These are phyloP conservation scores for Aspergillus sclerotiicarbonarius DNA, from an alignment of 495 filamentous ascomycete genomes.

Conservation along the genomic window DNA sequence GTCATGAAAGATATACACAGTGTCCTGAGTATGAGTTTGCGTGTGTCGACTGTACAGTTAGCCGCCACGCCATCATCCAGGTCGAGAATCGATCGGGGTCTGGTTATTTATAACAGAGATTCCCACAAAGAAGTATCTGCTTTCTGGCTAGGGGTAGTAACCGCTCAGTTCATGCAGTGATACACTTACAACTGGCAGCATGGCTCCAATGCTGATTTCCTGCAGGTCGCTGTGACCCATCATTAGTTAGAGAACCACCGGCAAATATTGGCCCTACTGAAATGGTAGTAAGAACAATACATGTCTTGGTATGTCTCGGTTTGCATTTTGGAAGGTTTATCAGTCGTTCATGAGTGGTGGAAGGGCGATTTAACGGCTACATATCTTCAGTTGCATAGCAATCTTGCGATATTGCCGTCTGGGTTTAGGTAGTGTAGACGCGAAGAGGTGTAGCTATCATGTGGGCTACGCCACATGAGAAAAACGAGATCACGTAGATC, in stretches of 20 bases:
- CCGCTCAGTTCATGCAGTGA: constrained; percentile 52
- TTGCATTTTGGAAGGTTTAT: no score
- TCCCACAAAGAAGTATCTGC: constrained; percentile 48
- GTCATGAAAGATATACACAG: constrained; percentile 52
- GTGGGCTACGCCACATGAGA: no score
- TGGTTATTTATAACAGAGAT: constrained; percentile 51
- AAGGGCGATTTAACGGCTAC: no score
- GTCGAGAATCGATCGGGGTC: constrained; percentile 52
- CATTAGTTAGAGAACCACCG: constrained; percentile 1
- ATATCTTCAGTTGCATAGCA: no score
- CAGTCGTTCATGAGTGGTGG: no score
- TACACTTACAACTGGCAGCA: constrained; percentile 51
- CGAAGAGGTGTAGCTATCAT: no score
- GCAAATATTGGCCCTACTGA: constrained; percentile 11
- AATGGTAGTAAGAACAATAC: constrained; percentile 59
- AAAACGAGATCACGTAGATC: no score
- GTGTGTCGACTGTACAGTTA: constrained; percentile 48
- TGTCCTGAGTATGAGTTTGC: constrained; percentile 42
- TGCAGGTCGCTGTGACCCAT: constrained; percentile 38
- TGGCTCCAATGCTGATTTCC: constrained; percentile 57
- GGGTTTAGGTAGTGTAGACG: no score
- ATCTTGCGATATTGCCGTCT: no score
- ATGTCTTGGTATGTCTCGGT: no score
- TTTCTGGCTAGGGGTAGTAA: constrained; percentile 45
- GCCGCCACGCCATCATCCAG: constrained; percentile 52